These are phyloP conservation scores for Euphorbia neoarborescens DNA, from an alignment of 441 rosid species.

Conservation along the genomic window DNA sequence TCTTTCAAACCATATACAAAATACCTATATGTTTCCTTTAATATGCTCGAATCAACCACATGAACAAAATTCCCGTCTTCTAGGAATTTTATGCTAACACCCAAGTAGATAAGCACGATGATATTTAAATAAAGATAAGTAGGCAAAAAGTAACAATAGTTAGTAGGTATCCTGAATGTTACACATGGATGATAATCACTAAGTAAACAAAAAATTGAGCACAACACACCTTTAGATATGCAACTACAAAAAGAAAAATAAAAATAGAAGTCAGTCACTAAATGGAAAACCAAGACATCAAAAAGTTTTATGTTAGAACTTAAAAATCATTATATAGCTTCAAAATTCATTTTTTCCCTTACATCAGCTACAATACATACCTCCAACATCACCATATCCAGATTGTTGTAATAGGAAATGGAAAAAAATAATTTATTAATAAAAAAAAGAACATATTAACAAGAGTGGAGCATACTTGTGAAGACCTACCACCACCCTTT, in stretches of 20 bases:
- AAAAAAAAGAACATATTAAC: not conserved
- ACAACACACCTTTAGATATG: conserved; percentile 83
- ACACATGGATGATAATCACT: not conserved
- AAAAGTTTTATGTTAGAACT: conserved; percentile 17
- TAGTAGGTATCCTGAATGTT: conserved; percentile 1
- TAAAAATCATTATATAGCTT: conserved; percentile 11
- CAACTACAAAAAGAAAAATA: conserved; percentile 48
- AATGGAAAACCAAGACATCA: conserved; percentile 13
- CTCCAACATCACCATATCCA: conserved; percentile 79
- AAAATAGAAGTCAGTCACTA: conserved; percentile 25
- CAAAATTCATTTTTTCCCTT: conserved; percentile 28
- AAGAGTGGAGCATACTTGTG: conserved; percentile 51
- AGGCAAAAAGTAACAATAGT: not conserved
- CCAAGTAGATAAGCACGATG: too few species aligned
- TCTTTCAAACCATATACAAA: too few species aligned
- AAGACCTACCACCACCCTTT: conserved; percentile 56
- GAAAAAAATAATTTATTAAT: conserved; percentile 16
- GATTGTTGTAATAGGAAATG: conserved; percentile 41
- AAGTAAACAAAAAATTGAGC: conserved; percentile 9
- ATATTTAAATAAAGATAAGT: not conserved
- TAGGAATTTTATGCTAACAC: too few species aligned
- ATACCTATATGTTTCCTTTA: too few species aligned
- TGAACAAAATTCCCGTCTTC: too few species aligned
- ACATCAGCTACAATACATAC: conserved; percentile 41
- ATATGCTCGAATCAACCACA: too few species aligned